These are phyloP conservation scores for Pseudogymnoascus sp. DNA, from an alignment of 2,329 filamentous ascomycete species.

Conservation along the genomic window DNA sequence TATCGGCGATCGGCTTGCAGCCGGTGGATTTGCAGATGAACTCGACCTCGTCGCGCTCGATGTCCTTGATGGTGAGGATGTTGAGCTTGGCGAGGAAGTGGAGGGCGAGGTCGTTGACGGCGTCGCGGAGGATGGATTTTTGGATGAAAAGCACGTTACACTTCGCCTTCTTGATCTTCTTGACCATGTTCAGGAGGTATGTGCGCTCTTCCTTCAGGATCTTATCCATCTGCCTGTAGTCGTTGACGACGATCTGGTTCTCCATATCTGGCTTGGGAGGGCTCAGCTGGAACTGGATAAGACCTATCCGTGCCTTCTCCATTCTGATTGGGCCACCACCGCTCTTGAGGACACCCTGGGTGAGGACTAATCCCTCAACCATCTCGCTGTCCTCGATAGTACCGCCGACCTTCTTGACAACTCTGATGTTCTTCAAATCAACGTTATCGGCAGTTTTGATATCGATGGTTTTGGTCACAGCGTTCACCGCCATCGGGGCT, in stretches of 20 bases:
- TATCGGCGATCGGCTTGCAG: conserved; percentile 97
- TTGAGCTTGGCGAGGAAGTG: conserved; percentile 97
- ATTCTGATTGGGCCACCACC: conserved; percentile 85
- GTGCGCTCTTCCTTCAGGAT: conserved; percentile 98
- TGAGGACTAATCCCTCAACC: conserved; percentile 87
- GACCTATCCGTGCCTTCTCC: conserved; percentile 93
- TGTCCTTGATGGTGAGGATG: conserved; percentile 93
- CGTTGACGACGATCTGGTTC: conserved; percentile 98
- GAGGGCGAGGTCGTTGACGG: conserved; percentile 93
- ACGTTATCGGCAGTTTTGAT: conserved; percentile 93
- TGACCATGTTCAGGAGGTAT: conserved; percentile 96
- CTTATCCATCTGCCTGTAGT: conserved; percentile 99
- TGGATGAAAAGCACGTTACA: conserved; percentile 98
- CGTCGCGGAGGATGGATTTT: conserved; percentile 95
- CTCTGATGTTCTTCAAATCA: conserved; percentile 90
- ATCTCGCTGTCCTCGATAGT: conserved; percentile 98
- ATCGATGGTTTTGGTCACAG: conserved; percentile 92
- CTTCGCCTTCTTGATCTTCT: conserved; percentile 99
- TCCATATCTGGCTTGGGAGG: conserved; percentile 99
- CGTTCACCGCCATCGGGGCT: conserved; percentile 96
- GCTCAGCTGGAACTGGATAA: conserved; percentile 98
- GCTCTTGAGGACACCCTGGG: conserved; percentile 88
- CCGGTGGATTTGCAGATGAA: conserved; percentile 99
- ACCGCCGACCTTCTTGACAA: conserved; percentile 94
- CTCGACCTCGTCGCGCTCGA: conserved; percentile 96